Base-by-base conservation (phyloP, 2,329 filamentous ascomycete genomes). In the Ophiostoma triangulosporum region DNA sequence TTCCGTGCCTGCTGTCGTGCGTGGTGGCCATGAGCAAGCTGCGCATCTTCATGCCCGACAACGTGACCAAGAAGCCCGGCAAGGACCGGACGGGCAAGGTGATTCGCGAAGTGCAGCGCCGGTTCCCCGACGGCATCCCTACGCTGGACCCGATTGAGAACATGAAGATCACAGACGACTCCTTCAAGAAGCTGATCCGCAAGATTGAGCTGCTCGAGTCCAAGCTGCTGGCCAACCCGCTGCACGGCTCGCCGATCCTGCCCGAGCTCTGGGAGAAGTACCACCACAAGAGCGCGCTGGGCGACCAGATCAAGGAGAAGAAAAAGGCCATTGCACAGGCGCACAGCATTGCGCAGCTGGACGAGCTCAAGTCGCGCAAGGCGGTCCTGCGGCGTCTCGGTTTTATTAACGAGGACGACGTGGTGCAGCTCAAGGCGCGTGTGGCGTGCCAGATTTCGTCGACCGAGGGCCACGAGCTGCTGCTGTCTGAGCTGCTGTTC, bases 181-280 rank as follows among this genome's bases (percentile, higher is more conserved):
- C 81, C 0, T 97, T 98, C 73, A 96, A 94, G 74, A 88, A 89
- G 65, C 78, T 96, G 4, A 77, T 97, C 54, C 73, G 89, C 68
- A 97, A 97, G 79, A 96, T 98, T 57, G 93, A 98, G 69, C 87
- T 97, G 11, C 78, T 98, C 2, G 93, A 98, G 69, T 93, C 91
- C 5, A 83, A 88, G 51, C 74, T 98, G 22, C 71, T 97, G 27
- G 80, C 87, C 14, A 97, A 95, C 66, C 89, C 91, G 4, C 76
- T 98, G 15, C 91, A 98, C 67, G 86, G 91, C 56, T 95, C 90
- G 4, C 88, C 90, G 2, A 78, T 88, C 32, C 74, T 98, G 9
- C 80, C 85, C 0, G 84, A 84, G 50, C 76, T 97, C 2, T 98
- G 93, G 75, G 82, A 90, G 40, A 85, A 89, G 65, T 97, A 96